Base-by-base conservation (phyloP, 768 basidiomycete genomes). In the Macrolepiota dolichaula region DNA sequence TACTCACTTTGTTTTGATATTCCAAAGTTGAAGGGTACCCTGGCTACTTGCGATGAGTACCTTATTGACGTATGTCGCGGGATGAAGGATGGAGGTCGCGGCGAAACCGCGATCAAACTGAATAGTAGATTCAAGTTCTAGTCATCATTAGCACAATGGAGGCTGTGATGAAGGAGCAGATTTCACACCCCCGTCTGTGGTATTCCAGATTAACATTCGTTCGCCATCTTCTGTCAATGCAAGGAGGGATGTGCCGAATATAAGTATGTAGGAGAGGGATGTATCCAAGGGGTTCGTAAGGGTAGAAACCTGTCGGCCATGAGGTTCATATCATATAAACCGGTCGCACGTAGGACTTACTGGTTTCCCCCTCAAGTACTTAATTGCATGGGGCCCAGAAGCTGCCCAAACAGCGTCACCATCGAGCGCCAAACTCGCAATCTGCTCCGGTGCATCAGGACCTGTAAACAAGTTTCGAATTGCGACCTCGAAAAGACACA, bases 61-160 rank as follows among this genome's bases (percentile, higher is more conserved):
- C 76, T 99, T 99, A 79, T 99, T 98, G 54, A 99, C 73, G 73
- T 98, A 98, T 12, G 97, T 98, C 0, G 94, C 89, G 2, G 97
- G 97, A 71, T 99, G 97, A 4, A 97, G 79, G 46, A 97, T 77
- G 27, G 80, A 81, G 4, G 85, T 89, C n/a, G 96, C 96, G 1
- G 87, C 89, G 72, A 98, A 98, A 19, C 83, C 86, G 6, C 83
- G 68, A 52, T 94, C 91, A 67, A 99, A 96, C 46, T 86, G 80
- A 51, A 98, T 84, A 2, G 84, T 84, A 3, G 82, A 78, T 53
- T 87, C 80, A 29, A 92, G 72, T 54, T 81, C 91, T 89, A 60
- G 3, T 55, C n/a, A 52, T 55, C 56, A 44, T 61, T 19, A 67
- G 22, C 49, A 57, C 65, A 47, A 47, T 9, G 36, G 15, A 37